A percentile compares a stretch with the other conserved stretches of the same genome.
Evolutionary conservation across 164 flowering plant species (phyloP).

Genomic region (Vitis amurensis): DNA sequence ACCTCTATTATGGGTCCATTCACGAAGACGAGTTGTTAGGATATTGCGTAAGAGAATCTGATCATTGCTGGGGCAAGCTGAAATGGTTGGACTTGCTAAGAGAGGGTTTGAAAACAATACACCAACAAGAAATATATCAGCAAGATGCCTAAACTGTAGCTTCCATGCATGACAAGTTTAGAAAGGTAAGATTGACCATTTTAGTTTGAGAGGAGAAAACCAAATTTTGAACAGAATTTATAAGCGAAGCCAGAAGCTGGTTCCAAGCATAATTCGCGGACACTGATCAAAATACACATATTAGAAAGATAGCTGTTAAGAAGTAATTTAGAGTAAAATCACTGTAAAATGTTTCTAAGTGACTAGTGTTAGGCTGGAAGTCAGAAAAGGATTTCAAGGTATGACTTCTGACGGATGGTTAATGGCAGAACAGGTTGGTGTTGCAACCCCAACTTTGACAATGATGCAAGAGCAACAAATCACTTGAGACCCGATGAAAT

Average conservation of each 20-base stretch:
- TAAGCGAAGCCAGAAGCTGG: not conserved
- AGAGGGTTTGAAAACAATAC: too few species aligned
- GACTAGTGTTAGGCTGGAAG: conserved; percentile 1
- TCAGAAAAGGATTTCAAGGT: not conserved
- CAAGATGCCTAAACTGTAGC: too few species aligned
- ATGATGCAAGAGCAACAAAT: not conserved
- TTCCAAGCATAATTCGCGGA: too few species aligned
- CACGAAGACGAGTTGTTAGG: too few species aligned
- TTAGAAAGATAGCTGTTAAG: not conserved
- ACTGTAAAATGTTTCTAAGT: not conserved
- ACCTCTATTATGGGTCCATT: too few species aligned
- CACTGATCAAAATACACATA: not conserved
- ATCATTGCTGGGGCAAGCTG: too few species aligned
- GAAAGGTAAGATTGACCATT: too few species aligned
- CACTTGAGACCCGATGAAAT: not conserved
- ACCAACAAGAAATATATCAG: too few species aligned
- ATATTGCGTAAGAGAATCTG: too few species aligned
- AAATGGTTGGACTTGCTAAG: too few species aligned
- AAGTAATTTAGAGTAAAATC: not conserved
- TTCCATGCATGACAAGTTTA: too few species aligned
- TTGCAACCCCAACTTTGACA: conserved; percentile 2
- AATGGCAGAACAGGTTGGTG: not conserved
- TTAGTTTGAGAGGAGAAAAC: too few species aligned
- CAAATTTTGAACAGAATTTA: not conserved
- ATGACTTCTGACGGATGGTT: not conserved